Base-by-base conservation (phyloP, 768 basidiomycete species). In the Pilatotrama ljubarskyi region DNA sequence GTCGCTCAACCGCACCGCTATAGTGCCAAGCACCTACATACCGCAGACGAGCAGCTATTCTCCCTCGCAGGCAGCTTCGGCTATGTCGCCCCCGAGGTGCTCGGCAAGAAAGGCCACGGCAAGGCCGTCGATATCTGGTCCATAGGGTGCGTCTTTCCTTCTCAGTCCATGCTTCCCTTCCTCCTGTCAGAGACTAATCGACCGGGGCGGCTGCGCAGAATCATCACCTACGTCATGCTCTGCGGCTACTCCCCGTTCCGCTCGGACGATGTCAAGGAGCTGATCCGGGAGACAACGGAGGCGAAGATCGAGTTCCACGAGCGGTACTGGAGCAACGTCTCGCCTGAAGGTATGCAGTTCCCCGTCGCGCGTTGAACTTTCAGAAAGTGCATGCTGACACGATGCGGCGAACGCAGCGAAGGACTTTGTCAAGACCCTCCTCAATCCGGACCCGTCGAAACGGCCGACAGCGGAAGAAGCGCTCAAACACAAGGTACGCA, bases 231-330 rank as follows among this genome's bases (percentile, higher is more conserved):
- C 73, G 93, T 97, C 53, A 80, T 98, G 14, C 81, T 97, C 1
- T 96, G 96, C 68, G 96, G 96, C 2, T 98, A 98, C 75, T 87
- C 91, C 1, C 97, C 97, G 0, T 98, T 98, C 80, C 84, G 93
- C 42, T 87, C 90, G 0, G 90, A 93, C 24, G 89, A 95, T 67
- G 75, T 84, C 51, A 82, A 83, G 58, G 83, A 86, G 48, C 81
- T 98, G 37, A 79, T 90, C 51, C 81, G 84, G 29, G 94, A 98
- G 73, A 96, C 93, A n/a, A 88, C 85, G 0, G 84, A 82, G 37
- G 95, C 88, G 0, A 87, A 85, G 66, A 81, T 98, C 47, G 88
- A 90, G 64, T 98, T 99, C 71, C 96, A 98, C 64, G 91, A 95
- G 26, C 81, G 86, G 35, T 99, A 95, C 63, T 99, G 97, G 97